These are phyloP conservation scores for Linum usitatissimum DNA, from an alignment of 345 rosid genomes.

Conservation along the genomic window DNA sequence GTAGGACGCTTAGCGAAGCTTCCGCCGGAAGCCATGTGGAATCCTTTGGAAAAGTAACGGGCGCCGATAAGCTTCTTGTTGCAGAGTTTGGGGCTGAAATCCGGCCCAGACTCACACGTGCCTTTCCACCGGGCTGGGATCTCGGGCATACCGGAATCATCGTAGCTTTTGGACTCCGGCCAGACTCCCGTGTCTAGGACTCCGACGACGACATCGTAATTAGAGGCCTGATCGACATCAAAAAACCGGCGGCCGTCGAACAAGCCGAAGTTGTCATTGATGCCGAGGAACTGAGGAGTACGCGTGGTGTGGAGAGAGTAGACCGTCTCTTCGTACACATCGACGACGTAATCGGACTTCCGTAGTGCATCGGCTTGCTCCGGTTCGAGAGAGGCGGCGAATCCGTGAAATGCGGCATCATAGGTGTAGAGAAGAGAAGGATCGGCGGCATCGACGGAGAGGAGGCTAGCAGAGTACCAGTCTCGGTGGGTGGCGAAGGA, in stretches of 20 bases:
- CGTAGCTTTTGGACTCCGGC: conserved; percentile 71
- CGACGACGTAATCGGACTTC: conserved; percentile 40
- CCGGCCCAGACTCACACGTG: conserved; percentile 54
- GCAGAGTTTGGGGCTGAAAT: conserved; percentile 50
- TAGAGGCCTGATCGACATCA: conserved; percentile 30
- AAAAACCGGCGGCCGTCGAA: conserved; percentile 20
- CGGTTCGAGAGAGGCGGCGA: conserved; percentile 52
- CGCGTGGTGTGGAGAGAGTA: conserved; percentile 81
- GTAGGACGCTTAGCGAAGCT: conserved; percentile 21
- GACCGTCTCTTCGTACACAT: conserved; percentile 53
- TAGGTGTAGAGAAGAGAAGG: conserved; percentile 59
- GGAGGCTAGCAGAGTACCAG: conserved; percentile 60
- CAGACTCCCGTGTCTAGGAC: conserved; percentile 85
- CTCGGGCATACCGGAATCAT: conserved; percentile 55
- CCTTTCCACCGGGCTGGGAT: conserved; percentile 68
- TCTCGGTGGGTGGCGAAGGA: conserved; percentile 46
- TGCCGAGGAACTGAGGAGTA: conserved; percentile 70
- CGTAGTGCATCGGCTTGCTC: conserved; percentile 43
- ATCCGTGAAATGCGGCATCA: conserved; percentile 52
- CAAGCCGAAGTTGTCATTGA: conserved; percentile 32
- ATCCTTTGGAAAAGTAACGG: conserved; percentile 62
- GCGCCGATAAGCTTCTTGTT: conserved; percentile 83
- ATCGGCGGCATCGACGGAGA: conserved; percentile 31
- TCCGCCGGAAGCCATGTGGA: conserved; percentile 48
- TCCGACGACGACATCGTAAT: conserved; percentile 48